Evolutionary conservation across 139 green algal species (phyloP).

Genomic region (Chlorella sp.): DNA sequence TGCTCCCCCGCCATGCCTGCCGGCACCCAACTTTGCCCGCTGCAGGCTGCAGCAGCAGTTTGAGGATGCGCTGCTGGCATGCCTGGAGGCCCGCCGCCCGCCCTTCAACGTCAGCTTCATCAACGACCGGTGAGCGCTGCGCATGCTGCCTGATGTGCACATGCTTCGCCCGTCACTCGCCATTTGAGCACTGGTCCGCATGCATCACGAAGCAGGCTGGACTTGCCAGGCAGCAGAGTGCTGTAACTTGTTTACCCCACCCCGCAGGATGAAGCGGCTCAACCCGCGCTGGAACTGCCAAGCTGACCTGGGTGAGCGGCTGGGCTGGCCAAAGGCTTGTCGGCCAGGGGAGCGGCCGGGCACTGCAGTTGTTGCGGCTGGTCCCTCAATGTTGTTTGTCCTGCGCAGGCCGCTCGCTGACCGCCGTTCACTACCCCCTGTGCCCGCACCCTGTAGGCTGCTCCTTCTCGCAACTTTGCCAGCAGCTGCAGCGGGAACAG

Average conservation of each 20-base stretch:
- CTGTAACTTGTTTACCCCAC: background rate
- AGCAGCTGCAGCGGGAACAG: constrained; percentile 7
- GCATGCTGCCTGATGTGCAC: background rate
- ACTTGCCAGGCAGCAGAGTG: background rate
- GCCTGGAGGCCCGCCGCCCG: constrained; percentile 13
- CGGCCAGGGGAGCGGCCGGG: background rate
- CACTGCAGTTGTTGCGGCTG: too few species aligned
- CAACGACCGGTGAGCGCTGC: constrained; percentile 1
- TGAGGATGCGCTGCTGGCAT: constrained; percentile 11
- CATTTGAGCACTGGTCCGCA: too few species aligned
- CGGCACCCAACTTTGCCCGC: too few species aligned
- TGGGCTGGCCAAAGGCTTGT: background rate
- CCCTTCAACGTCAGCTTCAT: constrained; percentile 28
- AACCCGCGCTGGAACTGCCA: constrained; percentile 23
- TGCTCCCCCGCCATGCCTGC: too few species aligned
- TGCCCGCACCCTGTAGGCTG: background rate
- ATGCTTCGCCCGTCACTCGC: background rate
- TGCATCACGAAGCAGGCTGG: too few species aligned
- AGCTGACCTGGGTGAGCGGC: constrained; percentile 8
- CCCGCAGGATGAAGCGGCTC: constrained; percentile 4
- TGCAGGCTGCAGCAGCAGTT: constrained; percentile 11
- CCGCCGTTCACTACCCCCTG: background rate
- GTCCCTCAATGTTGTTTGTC: background rate
- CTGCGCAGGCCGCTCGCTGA: background rate
- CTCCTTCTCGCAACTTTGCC: constrained; percentile 16